Conservation (phyloP, 2,329 filamentous ascomycete genomes). For the Stagonosporopsis chrysanthemi region DNA sequence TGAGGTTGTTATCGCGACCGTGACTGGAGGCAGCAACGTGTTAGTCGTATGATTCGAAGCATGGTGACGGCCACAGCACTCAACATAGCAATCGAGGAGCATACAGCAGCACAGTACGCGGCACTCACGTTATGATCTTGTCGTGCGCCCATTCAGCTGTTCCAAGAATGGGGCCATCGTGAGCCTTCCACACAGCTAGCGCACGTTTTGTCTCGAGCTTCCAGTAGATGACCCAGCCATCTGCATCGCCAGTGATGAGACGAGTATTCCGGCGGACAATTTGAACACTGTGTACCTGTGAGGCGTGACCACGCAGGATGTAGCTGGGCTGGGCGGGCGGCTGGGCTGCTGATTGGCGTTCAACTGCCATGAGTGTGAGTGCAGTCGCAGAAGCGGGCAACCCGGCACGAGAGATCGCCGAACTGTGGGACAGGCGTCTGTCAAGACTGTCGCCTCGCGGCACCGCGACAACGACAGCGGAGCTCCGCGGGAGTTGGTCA, state of each 20-base stretch:
- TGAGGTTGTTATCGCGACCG: conserved; percentile 85
- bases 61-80: neutral
- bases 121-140: conserved; percentile 80
- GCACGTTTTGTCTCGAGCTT: conserved; percentile 81
- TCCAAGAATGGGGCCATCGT: conserved; percentile 78
- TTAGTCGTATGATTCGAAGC: neutral
- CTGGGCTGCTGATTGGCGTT: conserved; percentile 39
- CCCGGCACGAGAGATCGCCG: conserved; percentile 42
- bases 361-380: conserved; percentile 37
- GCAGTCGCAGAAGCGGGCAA: conserved; percentile 38
- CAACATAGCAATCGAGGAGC: neutral
- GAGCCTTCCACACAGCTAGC: conserved; percentile 84
- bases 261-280: conserved; percentile 78
- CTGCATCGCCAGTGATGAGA: conserved; percentile 85
- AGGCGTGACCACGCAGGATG: conserved; percentile 84
- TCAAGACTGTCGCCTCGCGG: conserved; percentile 19
- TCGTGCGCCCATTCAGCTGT: conserved; percentile 74
- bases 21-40: conserved; percentile 64
- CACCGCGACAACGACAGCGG: conserved; percentile 10
- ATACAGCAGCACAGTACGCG: neutral
- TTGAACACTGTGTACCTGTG: conserved; percentile 77
- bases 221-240: conserved; percentile 90
- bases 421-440: conserved; percentile 25
- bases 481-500: neutral
- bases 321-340: conserved; percentile 67